Base-by-base conservation (phyloP, 768 basidiomycete genomes). In the Podaxis sp. region DNA sequence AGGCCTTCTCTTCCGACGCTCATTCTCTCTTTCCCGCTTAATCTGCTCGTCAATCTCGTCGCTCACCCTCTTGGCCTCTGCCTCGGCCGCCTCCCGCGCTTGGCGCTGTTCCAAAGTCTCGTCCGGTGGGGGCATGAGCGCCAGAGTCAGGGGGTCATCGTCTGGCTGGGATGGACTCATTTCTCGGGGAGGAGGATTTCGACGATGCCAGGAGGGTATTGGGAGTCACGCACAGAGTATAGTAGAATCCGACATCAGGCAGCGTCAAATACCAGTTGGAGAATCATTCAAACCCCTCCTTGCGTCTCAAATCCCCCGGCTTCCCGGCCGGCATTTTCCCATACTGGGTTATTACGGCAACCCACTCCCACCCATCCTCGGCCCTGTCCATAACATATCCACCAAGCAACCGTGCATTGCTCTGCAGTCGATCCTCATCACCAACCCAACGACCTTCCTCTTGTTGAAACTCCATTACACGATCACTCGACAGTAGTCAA, bases 31-130 rank as follows among this genome's bases (percentile, higher is more conserved):
- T 70, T 92, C 91, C 57, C 77, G 79, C 55, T 83, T 81, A 47
- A 93, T 75, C 71, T 85, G 82, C 58, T 89, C 89, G 77, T 93
- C 91, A 63, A 93, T 93, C 64, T 85, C 81, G 47, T 92, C 88
- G 73, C 87, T 83, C 47, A 89, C 76, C 64, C 79, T 76, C 68
- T 82, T 81, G 0, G 89, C 91, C 61, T 86, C 83, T 0, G 80
- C 80, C 72, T 92, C 91, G 4, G 80, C 81, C 12, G 72, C 75
- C 68, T 90, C 84, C 37, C 91, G 80, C 17, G 74, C 73, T 40
- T 77, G 76, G 46, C 82, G 82, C 64, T 86, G 80, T 25, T 83
- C 81, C 1, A 79, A 75, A 0, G 88, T 83, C 68, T 93, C 91
- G 68, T 85, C 76, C 1, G 78, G 75, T 8, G 89, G 88, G 1